phyloP scores from a whole-genome alignment of 2,329 filamentous ascomycete species.

The Talaromyces verruculosus region DNA sequence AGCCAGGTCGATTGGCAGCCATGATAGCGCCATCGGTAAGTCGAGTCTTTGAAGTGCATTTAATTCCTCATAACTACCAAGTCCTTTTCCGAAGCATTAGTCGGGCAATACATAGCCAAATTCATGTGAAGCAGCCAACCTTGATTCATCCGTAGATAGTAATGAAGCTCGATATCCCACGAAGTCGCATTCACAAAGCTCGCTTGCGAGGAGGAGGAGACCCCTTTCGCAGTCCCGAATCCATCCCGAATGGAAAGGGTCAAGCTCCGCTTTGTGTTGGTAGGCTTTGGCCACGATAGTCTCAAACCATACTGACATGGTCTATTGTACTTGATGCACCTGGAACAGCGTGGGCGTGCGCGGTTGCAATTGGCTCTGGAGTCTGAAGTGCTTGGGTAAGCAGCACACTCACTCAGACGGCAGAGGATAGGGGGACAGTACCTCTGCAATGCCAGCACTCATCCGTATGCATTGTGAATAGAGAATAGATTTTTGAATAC shows the following conservation, averaged over 20 bases:
- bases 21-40: slow-evolving; percentile 14
- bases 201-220: slow-evolving; percentile 4
- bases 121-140: slow-evolving; percentile 7
- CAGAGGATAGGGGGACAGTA: not conserved
- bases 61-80: slow-evolving; percentile 14
- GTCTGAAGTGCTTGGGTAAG: slow-evolving; percentile 10
- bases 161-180: slow-evolving; percentile 16
- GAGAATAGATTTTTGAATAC: not conserved
- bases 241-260: slow-evolving; percentile 11
- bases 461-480: slow-evolving; percentile 13
- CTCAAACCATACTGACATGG: slow-evolving; percentile 17
- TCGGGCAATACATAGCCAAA: slow-evolving; percentile 5
- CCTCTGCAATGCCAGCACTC: slow-evolving; percentile 14
- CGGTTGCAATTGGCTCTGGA: slow-evolving; percentile 15
- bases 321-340: slow-evolving; percentile 15
- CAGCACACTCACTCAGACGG: not conserved
- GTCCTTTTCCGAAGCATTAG: slow-evolving; percentile 17
- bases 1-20: slow-evolving; percentile 13
- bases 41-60: slow-evolving; percentile 8
- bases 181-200: slow-evolving; percentile 16
- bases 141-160: slow-evolving; percentile 18
- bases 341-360: slow-evolving; percentile 17
- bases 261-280: slow-evolving; percentile 19
- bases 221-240: slow-evolving; percentile 13
- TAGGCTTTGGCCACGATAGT: slow-evolving; percentile 19